A percentile compares a stretch with the other conserved stretches of the same genome.
These are phyloP conservation scores for Plasmodium sp. DNA, from an alignment of 169 alveolate genomes.

Conservation along the genomic window DNA sequence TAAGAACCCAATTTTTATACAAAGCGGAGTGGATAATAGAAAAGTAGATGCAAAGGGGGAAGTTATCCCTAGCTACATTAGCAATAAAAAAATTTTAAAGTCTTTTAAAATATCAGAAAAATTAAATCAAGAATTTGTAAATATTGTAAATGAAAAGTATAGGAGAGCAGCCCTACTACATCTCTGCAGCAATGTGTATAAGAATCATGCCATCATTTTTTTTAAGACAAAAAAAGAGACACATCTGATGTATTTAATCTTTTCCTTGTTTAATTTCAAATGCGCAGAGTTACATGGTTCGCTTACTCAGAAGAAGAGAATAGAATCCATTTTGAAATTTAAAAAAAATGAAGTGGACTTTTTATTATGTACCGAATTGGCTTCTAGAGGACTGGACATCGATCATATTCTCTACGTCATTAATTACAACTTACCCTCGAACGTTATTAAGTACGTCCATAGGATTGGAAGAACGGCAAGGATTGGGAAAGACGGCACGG, in stretches of 20 bases:
- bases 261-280: conserved; percentile 88
- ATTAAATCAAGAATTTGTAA: conserved; percentile 77
- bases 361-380: conserved; percentile 95
- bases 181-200: conserved; percentile 76
- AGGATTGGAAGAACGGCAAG: conserved; percentile 97
- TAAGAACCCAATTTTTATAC: conserved; percentile 85
- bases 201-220: conserved; percentile 84
- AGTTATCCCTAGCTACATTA: background rate
- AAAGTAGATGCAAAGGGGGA: background rate
- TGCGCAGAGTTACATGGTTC: conserved; percentile 96
- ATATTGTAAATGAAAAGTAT: conserved; percentile 68
- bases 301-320: conserved; percentile 93
- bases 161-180: conserved; percentile 85
- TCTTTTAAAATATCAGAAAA: conserved; percentile 76
- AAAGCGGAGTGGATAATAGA: conserved; percentile 48
- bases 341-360: conserved; percentile 90
- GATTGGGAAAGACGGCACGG: conserved; percentile 93
- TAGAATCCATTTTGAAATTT: conserved; percentile 92
- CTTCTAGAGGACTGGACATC: conserved; percentile 96
- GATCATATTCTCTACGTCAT: conserved; percentile 93
- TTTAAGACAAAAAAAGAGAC: conserved; percentile 93
- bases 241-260: conserved; percentile 90
- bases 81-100: conserved; percentile 2
- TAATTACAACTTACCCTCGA: conserved; percentile 94
- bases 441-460: conserved; percentile 92